phyloP scores from a whole-genome alignment of 2,329 filamentous ascomycete species.

The Chaetomium sp. region DNA sequence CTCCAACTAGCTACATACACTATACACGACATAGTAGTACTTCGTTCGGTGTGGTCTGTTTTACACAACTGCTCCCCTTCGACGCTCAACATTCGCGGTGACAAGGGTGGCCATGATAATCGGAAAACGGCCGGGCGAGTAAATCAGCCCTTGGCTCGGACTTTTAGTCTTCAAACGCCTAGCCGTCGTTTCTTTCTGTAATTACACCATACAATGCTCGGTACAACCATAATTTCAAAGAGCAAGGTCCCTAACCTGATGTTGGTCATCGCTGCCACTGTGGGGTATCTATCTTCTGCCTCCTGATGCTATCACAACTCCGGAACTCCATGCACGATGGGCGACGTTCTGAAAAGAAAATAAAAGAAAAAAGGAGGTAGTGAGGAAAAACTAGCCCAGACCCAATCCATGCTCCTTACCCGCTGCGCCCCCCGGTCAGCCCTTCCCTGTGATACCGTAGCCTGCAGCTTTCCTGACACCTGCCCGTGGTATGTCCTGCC shows the following conservation, averaged over 20 bases:
- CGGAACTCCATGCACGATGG: not conserved
- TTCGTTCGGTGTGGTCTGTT: too few species aligned
- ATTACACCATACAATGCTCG: not conserved
- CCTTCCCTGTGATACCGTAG: conserved; percentile 21
- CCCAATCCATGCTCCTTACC: not conserved
- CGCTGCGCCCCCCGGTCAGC: not conserved
- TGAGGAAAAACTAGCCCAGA: too few species aligned
- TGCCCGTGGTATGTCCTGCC: conserved; percentile 47
- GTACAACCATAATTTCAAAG: not conserved
- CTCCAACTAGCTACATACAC: too few species aligned
- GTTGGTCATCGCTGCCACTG: not conserved
- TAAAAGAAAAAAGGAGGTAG: not conserved
- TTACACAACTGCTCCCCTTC: too few species aligned
- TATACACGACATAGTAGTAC: too few species aligned
- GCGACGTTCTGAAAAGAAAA: not conserved
- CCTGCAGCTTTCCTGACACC: conserved; percentile 34
- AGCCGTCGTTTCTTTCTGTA: too few species aligned
- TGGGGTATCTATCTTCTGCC: conserved; percentile 1
- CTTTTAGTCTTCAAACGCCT: too few species aligned
- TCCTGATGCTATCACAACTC: conserved; percentile 1
- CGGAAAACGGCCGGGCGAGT: too few species aligned
- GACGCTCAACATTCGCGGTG: too few species aligned
- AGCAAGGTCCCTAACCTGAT: not conserved
- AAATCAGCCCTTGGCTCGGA: too few species aligned
- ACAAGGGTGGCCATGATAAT: too few species aligned